Percentiles rank a stretch among this genome's conserved stretches.
Conservation (phyloP, 2,329 filamentous ascomycete genomes). For the Talaromyces sp. region DNA sequence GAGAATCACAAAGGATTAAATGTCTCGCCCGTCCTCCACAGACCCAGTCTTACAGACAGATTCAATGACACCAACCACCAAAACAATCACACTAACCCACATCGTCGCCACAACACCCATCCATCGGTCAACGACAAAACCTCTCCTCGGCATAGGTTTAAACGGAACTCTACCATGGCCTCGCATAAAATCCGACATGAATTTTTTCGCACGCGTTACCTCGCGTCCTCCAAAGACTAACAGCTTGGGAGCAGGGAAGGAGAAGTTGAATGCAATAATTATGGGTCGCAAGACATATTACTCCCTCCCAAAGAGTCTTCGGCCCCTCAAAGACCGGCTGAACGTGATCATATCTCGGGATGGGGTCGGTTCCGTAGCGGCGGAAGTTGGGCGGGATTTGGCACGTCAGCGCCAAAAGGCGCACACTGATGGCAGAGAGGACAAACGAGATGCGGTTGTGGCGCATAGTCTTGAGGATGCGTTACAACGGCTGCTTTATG, state of each 20-base stretch:
- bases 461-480: slow-evolving; percentile 59
- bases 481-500: slow-evolving; percentile 41
- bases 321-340: slow-evolving; percentile 72
- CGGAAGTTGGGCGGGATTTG: slow-evolving; percentile 36
- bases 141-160: slow-evolving; percentile 82
- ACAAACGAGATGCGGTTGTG: slow-evolving; percentile 44
- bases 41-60: slow-evolving; percentile 14
- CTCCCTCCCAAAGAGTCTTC: slow-evolving; percentile 72
- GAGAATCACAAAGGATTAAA: slow-evolving; percentile 2
- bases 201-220: slow-evolving; percentile 88
- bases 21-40: slow-evolving; percentile 25
- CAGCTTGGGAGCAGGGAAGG: no score
- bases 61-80: slow-evolving; percentile 13
- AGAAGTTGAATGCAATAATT: slow-evolving; percentile 66
- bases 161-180: slow-evolving; percentile 82
- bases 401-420: slow-evolving; percentile 26
- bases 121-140: slow-evolving; percentile 60
- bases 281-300: slow-evolving; percentile 99
- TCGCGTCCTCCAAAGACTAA: slow-evolving; percentile 61
- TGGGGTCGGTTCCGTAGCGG: slow-evolving; percentile 27
- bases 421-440: slow-evolving; percentile 5
- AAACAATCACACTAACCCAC: slow-evolving; percentile 63
- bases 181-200: slow-evolving; percentile 84
- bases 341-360: slow-evolving; percentile 74
- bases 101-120: slow-evolving; percentile 80